These are phyloP conservation scores for Kwoniella bestiolae DNA, from an alignment of 768 basidiomycete genomes.

Conservation along the genomic window DNA sequence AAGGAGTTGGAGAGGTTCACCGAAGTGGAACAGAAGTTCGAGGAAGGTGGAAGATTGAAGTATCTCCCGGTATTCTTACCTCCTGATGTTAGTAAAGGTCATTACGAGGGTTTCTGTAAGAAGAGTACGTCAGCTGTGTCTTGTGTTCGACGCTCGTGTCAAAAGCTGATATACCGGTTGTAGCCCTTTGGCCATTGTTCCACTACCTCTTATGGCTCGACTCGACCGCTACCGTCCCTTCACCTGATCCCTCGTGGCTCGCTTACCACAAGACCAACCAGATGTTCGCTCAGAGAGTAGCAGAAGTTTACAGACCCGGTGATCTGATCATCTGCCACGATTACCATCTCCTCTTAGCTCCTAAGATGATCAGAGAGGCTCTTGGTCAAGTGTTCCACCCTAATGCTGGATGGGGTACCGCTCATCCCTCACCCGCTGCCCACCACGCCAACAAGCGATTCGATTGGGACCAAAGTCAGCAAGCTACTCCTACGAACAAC, in stretches of 20 bases:
- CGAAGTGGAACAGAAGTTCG: slow-evolving; percentile 60
- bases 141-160: slow-evolving; percentile 3
- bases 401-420: slow-evolving; percentile 29
- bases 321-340: slow-evolving; percentile 83
- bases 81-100: slow-evolving; percentile 76
- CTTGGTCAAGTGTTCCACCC: slow-evolving; percentile 56
- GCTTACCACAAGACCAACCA: slow-evolving; percentile 81
- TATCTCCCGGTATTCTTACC: slow-evolving; percentile 78
- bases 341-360: slow-evolving; percentile 92
- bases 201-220: slow-evolving; percentile 99
- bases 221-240: slow-evolving; percentile 78
- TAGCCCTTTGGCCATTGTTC: slow-evolving; percentile 97
- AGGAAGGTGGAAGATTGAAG: slow-evolving; percentile 62
- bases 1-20: slow-evolving; percentile 68
- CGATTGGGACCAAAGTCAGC: slow-evolving; percentile 41
- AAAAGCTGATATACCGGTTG: background rate
- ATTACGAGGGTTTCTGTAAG: slow-evolving; percentile 98
- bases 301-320: slow-evolving; percentile 79
- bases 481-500: slow-evolving; percentile 19
- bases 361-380: slow-evolving; percentile 75
- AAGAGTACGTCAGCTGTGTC: slow-evolving; percentile 68
- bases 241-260: slow-evolving; percentile 74
- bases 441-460: slow-evolving; percentile 37
- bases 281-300: slow-evolving; percentile 79
- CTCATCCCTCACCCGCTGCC: slow-evolving; percentile 38